These are phyloP conservation scores for Penicillium waksmanii DNA, from an alignment of 495 filamentous ascomycete genomes.

Conservation along the genomic window DNA sequence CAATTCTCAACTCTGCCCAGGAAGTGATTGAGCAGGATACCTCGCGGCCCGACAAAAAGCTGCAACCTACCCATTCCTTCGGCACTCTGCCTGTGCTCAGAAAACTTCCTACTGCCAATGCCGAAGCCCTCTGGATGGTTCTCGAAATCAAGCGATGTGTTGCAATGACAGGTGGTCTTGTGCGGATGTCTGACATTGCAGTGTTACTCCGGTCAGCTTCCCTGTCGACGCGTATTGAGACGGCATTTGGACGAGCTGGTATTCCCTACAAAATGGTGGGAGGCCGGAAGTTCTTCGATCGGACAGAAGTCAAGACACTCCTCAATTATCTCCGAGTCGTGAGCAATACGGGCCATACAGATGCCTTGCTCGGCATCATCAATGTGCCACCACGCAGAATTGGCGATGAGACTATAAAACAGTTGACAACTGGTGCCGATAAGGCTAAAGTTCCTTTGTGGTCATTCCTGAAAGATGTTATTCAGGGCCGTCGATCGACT, in stretches of 20 bases:
- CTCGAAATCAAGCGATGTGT: conserved; percentile 76
- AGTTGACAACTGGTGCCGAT: conserved; percentile 76
- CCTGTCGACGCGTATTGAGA: conserved; percentile 83
- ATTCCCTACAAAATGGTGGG: conserved; percentile 95
- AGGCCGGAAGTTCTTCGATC: conserved; percentile 89
- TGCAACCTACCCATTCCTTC: conserved; percentile 79
- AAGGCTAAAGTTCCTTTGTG: conserved; percentile 70
- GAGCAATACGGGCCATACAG: conserved; percentile 84
- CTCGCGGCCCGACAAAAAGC: conserved; percentile 72
- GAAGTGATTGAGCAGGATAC: conserved; percentile 92
- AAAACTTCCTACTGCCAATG: conserved; percentile 68
- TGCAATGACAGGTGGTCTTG: conserved; percentile 69
- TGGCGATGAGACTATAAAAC: conserved; percentile 76
- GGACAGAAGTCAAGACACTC: conserved; percentile 84
- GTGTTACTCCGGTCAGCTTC: conserved; percentile 84
- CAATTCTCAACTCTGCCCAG: conserved; percentile 81
- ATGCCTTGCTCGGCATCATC: conserved; percentile 82
- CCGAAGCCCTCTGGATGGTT: conserved; percentile 88
- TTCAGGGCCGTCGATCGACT: conserved; percentile 67
- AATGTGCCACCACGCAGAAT: conserved; percentile 83
- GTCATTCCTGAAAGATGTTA: conserved; percentile 68
- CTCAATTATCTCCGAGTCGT: conserved; percentile 89
- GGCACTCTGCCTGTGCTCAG: conserved; percentile 86
- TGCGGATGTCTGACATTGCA: conserved; percentile 79
- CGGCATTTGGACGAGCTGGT: conserved; percentile 79